These are phyloP conservation scores for Xylaria flabelliformis DNA, from an alignment of 495 filamentous ascomycete species.

Conservation along the genomic window DNA sequence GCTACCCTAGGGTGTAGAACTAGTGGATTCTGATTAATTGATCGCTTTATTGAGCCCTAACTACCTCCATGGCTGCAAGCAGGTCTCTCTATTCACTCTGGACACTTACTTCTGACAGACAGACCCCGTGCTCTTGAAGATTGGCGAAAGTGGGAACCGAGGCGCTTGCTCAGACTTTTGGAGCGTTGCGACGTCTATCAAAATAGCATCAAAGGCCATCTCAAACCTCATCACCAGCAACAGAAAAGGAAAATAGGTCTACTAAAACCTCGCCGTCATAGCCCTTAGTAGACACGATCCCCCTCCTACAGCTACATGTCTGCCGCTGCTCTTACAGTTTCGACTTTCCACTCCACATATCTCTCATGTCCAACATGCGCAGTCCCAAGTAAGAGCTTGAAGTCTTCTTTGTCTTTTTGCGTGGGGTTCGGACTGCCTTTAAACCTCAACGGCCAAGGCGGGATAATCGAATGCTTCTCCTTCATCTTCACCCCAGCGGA, in stretches of 20 bases:
- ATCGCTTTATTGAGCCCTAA: too few species aligned
- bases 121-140: too few species aligned
- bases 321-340: background rate
- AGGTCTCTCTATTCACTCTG: too few species aligned
- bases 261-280: background rate
- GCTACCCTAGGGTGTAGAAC: too few species aligned
- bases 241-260: background rate
- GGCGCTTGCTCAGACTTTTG: too few species aligned
- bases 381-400: conserved; percentile 34
- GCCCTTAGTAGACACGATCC: background rate
- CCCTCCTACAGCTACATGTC: background rate
- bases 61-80: too few species aligned
- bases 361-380: conserved; percentile 35
- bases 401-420: conserved; percentile 41
- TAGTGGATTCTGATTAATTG: too few species aligned
- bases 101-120: too few species aligned
- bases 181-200: too few species aligned
- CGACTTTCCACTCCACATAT: conserved; percentile 47
- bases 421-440: conserved; percentile 32
- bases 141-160: too few species aligned
- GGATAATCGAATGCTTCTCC: conserved; percentile 43
- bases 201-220: background rate
- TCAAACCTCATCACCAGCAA: background rate
- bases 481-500: conserved; percentile 36
- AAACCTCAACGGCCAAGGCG: conserved; percentile 45